These are phyloP conservation scores for Adansonia grandidieri DNA, from an alignment of 441 rosid species.

Conservation along the genomic window DNA sequence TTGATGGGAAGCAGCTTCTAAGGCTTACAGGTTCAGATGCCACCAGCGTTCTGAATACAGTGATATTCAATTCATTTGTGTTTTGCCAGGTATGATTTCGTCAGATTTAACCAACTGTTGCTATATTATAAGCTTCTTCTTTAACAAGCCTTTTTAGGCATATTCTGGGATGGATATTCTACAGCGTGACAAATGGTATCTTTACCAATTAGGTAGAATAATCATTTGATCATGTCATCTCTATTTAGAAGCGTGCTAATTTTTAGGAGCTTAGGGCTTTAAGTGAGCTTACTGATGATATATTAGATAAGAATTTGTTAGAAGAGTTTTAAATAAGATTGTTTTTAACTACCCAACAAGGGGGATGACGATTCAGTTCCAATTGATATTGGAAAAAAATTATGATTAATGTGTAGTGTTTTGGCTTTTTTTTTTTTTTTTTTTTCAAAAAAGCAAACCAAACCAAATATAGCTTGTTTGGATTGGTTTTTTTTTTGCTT, in stretches of 20 bases:
- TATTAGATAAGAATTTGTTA: too few species aligned
- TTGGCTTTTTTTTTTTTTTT: too few species aligned
- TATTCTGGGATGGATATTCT: not conserved
- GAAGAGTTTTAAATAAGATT: too few species aligned
- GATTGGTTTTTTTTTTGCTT: too few species aligned
- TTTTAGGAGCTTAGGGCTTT: not conserved
- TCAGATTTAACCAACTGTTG: not conserved
- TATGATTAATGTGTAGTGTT: too few species aligned
- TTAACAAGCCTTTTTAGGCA: not conserved
- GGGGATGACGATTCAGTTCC: too few species aligned
- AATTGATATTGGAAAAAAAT: too few species aligned
- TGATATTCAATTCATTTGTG: constrained; percentile 78
- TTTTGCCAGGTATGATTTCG: constrained; percentile 67
- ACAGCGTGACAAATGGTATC: not conserved
- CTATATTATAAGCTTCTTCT: not conserved
- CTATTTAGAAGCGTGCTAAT: not conserved
- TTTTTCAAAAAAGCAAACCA: too few species aligned
- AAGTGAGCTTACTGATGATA: not conserved
- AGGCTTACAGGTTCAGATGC: constrained; percentile 60
- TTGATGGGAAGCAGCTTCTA: constrained; percentile 58
- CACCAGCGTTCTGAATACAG: constrained; percentile 56
- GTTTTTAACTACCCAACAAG: too few species aligned
- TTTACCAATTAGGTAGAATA: not conserved
- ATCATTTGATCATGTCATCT: not conserved
- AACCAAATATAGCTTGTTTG: too few species aligned